These are phyloP conservation scores for Inonotus hispidus DNA, from an alignment of 1,284 basidiomycete species.

Conservation along the genomic window DNA sequence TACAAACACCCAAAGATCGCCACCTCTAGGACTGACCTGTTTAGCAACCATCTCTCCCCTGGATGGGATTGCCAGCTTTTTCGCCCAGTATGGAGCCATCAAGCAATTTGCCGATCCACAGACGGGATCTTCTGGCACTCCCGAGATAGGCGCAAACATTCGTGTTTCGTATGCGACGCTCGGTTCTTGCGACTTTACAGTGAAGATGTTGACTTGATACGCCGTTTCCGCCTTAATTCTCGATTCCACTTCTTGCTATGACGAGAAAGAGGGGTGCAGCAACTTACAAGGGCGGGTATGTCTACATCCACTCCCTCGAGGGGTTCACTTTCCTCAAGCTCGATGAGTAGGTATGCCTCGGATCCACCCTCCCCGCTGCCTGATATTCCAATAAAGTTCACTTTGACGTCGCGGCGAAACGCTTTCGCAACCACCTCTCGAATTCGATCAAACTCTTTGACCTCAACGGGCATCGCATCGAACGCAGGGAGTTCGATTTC, in stretches of 20 bases:
- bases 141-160: conserved; percentile 43
- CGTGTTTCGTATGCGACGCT: conserved; percentile 43
- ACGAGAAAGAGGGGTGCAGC: not conserved
- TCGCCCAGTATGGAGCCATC: conserved; percentile 47
- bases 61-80: conserved; percentile 30
- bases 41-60: conserved; percentile 33
- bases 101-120: conserved; percentile 54
- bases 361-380: conserved; percentile 31
- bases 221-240: conserved; percentile 6
- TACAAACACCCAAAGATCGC: conserved; percentile 39
- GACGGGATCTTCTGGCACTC: conserved; percentile 48
- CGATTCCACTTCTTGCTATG: conserved; percentile 25
- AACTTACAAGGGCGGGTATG: conserved; percentile 34
- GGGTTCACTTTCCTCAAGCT: conserved; percentile 39
- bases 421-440: conserved; percentile 31
- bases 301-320: conserved; percentile 34
- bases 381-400: conserved; percentile 31
- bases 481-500: conserved; percentile 38
- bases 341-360: conserved; percentile 36
- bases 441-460: conserved; percentile 28
- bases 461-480: conserved; percentile 26
- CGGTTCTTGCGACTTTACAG: conserved; percentile 31
- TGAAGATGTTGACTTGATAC: conserved; percentile 34
- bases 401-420: conserved; percentile 32
- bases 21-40: conserved; percentile 49